Base-by-base conservation (phyloP, 768 basidiomycete species). In the Udeniomyces megalosporus region DNA sequence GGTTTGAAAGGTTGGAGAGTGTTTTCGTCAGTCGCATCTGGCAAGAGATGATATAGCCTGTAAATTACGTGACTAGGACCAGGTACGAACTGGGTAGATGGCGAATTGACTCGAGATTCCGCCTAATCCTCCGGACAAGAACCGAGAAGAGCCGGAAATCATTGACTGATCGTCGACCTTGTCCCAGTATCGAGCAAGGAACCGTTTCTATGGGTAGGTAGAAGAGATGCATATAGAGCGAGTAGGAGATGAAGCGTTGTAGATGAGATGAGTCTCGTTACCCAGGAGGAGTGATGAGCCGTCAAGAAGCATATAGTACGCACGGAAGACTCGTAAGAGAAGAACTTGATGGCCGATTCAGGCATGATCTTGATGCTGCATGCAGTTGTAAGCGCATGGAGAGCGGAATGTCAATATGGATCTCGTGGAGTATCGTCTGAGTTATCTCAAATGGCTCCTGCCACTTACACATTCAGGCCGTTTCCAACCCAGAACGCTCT, bases 301-400 rank as follows among this genome's bases (percentile, higher is more conserved):
- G 15, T 17, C 38, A 42, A 42, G 38, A 8, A 17, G 17, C 38
- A 42, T 42, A 8, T 42, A 8, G 53, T 69, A 65, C 85, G 74
- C 68, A 91, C 89, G 59, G 89, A 84, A 61, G 88, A 85, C 74
- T 97, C 95, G 73, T 97, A 97, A 3, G 87, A 74, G 68, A 92
- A 83, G 77, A 99, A 97, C 75, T 97, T 97, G 79, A 97, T 95
- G 29, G 95, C 95, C 51, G 90, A 96, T 77, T 97, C 93, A 73
- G 75, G 68, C 31, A 59, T 32, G 48, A 59, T 45, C 54, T 64
- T 59, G 31, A 56, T 52, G 42, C 58, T 60, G n/a, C n/a, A n/a
- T n/a, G n/a, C n/a, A n/a, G n/a, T n/a, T n/a, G n/a, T n/a, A n/a
- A n/a, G n/a, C n/a, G n/a, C n/a, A 3, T 20, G 22, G 6, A 45